Evolutionary conservation across 768 basidiomycete genomes (phyloP), one percentile per base, ranked within the genome.

Genomic region (Auriscalpium microsporum): DNA sequence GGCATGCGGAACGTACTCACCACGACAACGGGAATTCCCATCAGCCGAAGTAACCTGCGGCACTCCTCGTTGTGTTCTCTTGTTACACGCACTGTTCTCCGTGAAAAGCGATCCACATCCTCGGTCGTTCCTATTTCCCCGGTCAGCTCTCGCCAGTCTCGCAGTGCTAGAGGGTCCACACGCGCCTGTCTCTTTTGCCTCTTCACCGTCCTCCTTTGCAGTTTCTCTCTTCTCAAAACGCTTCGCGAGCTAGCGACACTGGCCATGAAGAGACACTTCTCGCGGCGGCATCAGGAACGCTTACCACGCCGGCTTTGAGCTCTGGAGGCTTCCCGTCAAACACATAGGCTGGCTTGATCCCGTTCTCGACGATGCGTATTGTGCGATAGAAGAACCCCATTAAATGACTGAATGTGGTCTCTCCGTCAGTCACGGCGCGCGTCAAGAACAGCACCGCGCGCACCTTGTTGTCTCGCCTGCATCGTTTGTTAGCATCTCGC

Each of bases 361-460:
- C 96, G 61, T 98, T 95, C 72, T 99, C 96, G 16, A 94, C 94
- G 68, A 99, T 98, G 21, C 96, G 81, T 56, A 99, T 90, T 0
- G 96, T 99, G 40, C 94, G 81, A 65, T 97, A 97, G 74, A 99
- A 99, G 70, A 98, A 88, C 0, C 96, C 96, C 94, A 98, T 97
- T 10, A 99, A 76, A 72, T 99, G 95, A 72, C 93, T 81, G 54
- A 7, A 57, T 23, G 28, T 1, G 34, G 44, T 17, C n/a, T 23
- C 8, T 36, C 45, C 23, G 10, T 28, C 13, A 8, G 13, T 14
- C n/a, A 8, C 21, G 21, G 21, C 21, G 8, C 16, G n/a, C 19
- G 48, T 23, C 3, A 2, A 10, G 17, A 42, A 54, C 7, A 34
- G 21, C 35, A 40, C 19, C 2, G n/a, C 23, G 50, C 68, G 37